Percentiles rank a stretch among this genome's conserved stretches.
Conservation (phyloP, 2,329 filamentous ascomycete genomes). For the Colletotrichum melonis region DNA sequence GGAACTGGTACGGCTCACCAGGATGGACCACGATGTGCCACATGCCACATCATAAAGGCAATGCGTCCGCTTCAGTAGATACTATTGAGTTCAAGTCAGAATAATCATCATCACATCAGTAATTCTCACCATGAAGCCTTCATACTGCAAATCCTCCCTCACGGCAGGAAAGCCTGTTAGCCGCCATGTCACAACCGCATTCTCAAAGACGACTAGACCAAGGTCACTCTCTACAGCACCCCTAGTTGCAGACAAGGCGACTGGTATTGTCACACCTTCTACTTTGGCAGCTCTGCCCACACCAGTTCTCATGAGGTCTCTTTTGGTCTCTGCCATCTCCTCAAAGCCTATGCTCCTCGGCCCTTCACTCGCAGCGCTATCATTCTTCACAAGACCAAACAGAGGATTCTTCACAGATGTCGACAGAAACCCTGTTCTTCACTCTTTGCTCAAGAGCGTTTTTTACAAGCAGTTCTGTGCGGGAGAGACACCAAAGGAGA, state of each 20-base stretch:
- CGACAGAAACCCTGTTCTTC: slow-evolving; percentile 79
- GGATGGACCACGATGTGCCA: slow-evolving; percentile 3
- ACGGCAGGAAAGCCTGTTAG: slow-evolving; percentile 4
- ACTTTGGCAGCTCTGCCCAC: slow-evolving; percentile 22
- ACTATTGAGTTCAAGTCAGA: background rate
- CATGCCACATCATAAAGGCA: background rate
- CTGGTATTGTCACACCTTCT: background rate
- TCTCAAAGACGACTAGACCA: background rate
- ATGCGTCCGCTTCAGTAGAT: background rate
- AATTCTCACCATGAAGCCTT: background rate
- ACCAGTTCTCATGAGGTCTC: slow-evolving; percentile 15
- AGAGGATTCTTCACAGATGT: slow-evolving; percentile 64
- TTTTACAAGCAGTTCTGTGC: slow-evolving; percentile 95
- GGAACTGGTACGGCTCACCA: background rate
- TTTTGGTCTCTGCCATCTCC: slow-evolving; percentile 17
- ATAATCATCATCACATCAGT: background rate
- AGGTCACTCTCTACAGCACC: slow-evolving; percentile 10
- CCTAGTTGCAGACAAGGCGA: slow-evolving; percentile 1
- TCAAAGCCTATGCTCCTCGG: slow-evolving; percentile 20
- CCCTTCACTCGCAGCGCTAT: slow-evolving; percentile 2
- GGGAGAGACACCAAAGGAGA: slow-evolving; percentile 78
- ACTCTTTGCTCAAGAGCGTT: slow-evolving; percentile 78
- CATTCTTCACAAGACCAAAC: slow-evolving; percentile 22
- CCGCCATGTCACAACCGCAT: background rate
- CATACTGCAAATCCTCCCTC: slow-evolving; percentile 9